phyloP scores from a whole-genome alignment of 2,329 filamentous ascomycete species.

The Trichoderma sp. region DNA sequence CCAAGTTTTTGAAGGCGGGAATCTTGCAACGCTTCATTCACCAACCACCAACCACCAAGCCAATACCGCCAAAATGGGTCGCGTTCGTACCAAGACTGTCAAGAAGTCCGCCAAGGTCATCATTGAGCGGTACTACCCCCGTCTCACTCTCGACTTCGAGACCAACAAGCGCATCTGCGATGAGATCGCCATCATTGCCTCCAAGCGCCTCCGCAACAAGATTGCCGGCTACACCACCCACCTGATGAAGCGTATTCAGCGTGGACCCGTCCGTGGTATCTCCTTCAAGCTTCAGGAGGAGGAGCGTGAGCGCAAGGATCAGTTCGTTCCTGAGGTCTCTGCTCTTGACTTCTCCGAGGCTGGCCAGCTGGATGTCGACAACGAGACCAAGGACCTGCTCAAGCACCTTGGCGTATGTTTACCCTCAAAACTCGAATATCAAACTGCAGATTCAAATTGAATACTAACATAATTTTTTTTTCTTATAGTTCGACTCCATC shows the following conservation, averaged over 20 bases:
- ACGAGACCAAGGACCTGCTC: slow-evolving; percentile 97
- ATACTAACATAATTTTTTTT: background rate
- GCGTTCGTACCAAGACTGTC: slow-evolving; percentile 71
- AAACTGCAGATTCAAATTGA: background rate
- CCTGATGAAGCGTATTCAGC: slow-evolving; percentile 99
- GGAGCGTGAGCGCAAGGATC: slow-evolving; percentile 99
- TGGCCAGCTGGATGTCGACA: slow-evolving; percentile 92
- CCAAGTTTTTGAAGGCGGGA: slow-evolving; percentile 36
- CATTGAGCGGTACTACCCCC: slow-evolving; percentile 98
- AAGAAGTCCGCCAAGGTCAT: slow-evolving; percentile 96
- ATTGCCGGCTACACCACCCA: slow-evolving; percentile 99
- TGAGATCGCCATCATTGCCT: slow-evolving; percentile 99
- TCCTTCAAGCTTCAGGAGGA: slow-evolving; percentile 99
- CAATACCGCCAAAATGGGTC: slow-evolving; percentile 68
- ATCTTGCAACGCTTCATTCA: slow-evolving; percentile 38
- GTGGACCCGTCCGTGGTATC: slow-evolving; percentile 98
- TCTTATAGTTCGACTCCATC: slow-evolving; percentile 85
- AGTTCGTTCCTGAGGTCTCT: slow-evolving; percentile 99
- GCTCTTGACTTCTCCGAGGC: slow-evolving; percentile 97
- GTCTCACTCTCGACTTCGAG: slow-evolving; percentile 99
- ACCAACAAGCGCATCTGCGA: slow-evolving; percentile 99
- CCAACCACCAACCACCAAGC: slow-evolving; percentile 36
- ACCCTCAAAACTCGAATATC: background rate
- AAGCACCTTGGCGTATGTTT: slow-evolving; percentile 96
- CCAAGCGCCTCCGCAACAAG: slow-evolving; percentile 99